Evolutionary conservation across 1,139 yeast genomes (phyloP), one percentile per base, ranked within the genome.

Genomic region (Yarrowia galli): DNA sequence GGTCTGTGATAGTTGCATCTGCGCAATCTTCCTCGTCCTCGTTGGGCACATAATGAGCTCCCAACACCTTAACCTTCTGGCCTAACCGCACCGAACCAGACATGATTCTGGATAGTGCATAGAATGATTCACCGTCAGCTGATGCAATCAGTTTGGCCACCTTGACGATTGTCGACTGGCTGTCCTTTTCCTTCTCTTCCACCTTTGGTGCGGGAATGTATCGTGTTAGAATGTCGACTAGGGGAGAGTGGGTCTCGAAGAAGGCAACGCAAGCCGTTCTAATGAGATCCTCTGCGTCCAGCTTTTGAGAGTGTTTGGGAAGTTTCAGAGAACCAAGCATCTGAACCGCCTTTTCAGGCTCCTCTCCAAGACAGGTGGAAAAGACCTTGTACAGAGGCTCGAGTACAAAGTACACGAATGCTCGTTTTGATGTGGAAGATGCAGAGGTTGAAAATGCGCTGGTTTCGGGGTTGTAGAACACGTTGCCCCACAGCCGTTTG

Each of bases 361-460:
- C 85, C 45, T 85, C 79, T 0, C 92, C 85, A 13, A 95, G 73
- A 0, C 91, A 80, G 51, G 86, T 83, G 0, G 92, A 82, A 64
- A 88, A 80, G 6, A 93, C 76, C 75, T 95, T 93, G 79, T 93
- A 95, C 8, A 96, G 74, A 0, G 99, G 99, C 22, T 85, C 87
- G 20, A 92, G 79, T 12, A 95, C 82, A 72, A 92, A 89, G 69
- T 84, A 83, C 16, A 86, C 84, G 76, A 93, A 93, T 0, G 93
- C 79, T 68, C 92, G 78, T 25, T 81, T 76, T 1, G 71, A 12
- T 3, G 65, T n/a, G 1, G 83, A 36, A 2, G 54, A 38, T 18
- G 46, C 77, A 46, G 77, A 75, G 0, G 77, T 76, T 0, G 84
- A 77, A 72, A 92, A 88, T 68, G 79, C 82, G 36, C 83, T 80